These are phyloP conservation scores for Kodamaea anthophila DNA, from an alignment of 1,139 yeast genomes.

Conservation along the genomic window DNA sequence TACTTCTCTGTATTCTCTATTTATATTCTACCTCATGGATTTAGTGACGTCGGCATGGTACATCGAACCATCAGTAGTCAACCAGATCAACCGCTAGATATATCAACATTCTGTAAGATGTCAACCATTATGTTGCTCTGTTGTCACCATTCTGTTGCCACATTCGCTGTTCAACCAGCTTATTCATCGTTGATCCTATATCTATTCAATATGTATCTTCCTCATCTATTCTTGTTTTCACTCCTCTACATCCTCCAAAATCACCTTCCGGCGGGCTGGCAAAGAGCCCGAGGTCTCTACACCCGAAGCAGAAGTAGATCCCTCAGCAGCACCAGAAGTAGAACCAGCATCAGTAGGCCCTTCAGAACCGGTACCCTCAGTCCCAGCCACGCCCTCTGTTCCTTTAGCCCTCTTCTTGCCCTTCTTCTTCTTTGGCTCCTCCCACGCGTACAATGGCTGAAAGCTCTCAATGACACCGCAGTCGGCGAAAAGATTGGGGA, in stretches of 20 bases:
- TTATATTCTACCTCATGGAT: no score
- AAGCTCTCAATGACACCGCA: conserved; percentile 93
- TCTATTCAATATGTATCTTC: no score
- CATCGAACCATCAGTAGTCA: no score
- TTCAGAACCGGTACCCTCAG: conserved; percentile 6
- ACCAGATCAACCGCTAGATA: no score
- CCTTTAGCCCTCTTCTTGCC: conserved; percentile 14
- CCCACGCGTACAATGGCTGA: conserved; percentile 85
- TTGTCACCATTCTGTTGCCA: no score
- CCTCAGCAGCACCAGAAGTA: conserved; percentile 3
- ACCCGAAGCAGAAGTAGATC: conserved; percentile 8
- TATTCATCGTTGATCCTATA: no score
- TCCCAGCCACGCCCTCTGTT: conserved; percentile 2
- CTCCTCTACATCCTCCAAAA: conserved; percentile 46
- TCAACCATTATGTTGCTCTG: no score
- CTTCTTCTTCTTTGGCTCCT: conserved; percentile 41
- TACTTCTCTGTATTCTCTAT: no score
- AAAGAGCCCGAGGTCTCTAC: conserved; percentile 9
- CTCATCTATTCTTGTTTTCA: no score
- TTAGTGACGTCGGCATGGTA: no score
- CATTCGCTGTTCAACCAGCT: neutral
- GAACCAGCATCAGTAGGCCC: conserved; percentile 6
- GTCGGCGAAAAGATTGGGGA: conserved; percentile 93
- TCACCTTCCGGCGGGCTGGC: conserved; percentile 14
- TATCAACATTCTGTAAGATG: no score